phyloP scores from a whole-genome alignment of 2,329 filamentous ascomycete genomes.

The Xylariaceae sp. region DNA sequence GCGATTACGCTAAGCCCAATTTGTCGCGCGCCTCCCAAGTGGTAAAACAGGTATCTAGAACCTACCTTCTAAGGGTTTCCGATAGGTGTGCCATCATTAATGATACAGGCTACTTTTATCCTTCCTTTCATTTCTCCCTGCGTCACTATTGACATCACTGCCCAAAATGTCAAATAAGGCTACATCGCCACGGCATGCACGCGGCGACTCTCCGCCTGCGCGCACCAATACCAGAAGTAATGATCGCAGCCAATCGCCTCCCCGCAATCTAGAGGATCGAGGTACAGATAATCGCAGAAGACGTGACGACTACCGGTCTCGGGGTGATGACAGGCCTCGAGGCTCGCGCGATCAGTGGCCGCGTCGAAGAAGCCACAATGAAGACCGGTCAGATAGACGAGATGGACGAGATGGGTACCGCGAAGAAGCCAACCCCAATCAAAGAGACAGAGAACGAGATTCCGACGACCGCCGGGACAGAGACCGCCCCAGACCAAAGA shows the following conservation, averaged over 20 bases:
- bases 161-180: slow-evolving; percentile 35
- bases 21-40: slow-evolving; percentile 10
- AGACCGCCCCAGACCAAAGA: slow-evolving; percentile 40
- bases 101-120: too few species aligned
- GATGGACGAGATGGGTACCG: slow-evolving; percentile 9
- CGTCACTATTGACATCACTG: not conserved
- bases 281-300: slow-evolving; percentile 30
- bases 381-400: slow-evolving; percentile 10
- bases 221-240: slow-evolving; percentile 32
- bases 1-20: slow-evolving; percentile 19
- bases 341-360: slow-evolving; percentile 21
- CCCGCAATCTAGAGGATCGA: slow-evolving; percentile 28
- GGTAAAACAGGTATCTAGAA: too few species aligned
- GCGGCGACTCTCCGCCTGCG: slow-evolving; percentile 34
- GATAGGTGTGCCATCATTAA: too few species aligned
- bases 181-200: slow-evolving; percentile 28
- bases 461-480: slow-evolving; percentile 19
- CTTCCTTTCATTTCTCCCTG: not conserved
- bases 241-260: slow-evolving; percentile 40
- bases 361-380: slow-evolving; percentile 14
- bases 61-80: not conserved
- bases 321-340: slow-evolving; percentile 23
- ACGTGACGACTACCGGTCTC: slow-evolving; percentile 34
- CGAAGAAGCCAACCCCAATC: slow-evolving; percentile 21
- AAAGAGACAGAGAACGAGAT: slow-evolving; percentile 25